Conservation (phyloP, 2,329 filamentous ascomycete genomes). For the Huntiella savannae region DNA sequence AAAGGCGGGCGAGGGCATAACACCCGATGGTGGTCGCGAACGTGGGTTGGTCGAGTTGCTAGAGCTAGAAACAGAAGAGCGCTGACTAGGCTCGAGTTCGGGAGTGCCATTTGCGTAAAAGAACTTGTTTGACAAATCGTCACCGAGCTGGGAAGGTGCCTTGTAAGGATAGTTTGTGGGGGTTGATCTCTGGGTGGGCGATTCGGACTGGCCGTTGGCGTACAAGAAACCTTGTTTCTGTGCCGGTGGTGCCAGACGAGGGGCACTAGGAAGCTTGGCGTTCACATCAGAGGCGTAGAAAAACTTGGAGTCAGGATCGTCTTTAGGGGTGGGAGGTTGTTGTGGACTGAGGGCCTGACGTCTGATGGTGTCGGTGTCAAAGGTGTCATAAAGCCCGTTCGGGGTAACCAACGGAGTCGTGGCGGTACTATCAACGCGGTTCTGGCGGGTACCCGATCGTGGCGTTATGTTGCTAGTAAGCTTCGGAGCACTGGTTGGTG, state of each 20-base stretch:
- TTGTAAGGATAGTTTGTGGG: slow-evolving; percentile 5
- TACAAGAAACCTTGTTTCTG: slow-evolving; percentile 35
- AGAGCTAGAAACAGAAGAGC: slow-evolving; percentile 25
- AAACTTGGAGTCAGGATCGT: slow-evolving; percentile 47
- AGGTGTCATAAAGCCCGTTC: slow-evolving; percentile 21
- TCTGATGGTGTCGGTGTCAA: slow-evolving; percentile 4
- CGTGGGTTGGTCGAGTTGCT: slow-evolving; percentile 27
- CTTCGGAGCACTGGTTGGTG: slow-evolving; percentile 8
- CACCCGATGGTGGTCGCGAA: slow-evolving; percentile 18
- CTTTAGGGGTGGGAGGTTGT: slow-evolving; percentile 16
- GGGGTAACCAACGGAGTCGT: slow-evolving; percentile 48
- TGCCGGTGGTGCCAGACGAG: slow-evolving; percentile 18
- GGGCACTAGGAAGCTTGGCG: slow-evolving; percentile 20
- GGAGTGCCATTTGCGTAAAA: slow-evolving; percentile 53
- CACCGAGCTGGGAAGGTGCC: slow-evolving; percentile 7
- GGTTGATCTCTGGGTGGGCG: slow-evolving; percentile 16
- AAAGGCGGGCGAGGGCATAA: slow-evolving; percentile 6
- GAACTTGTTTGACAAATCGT: slow-evolving; percentile 36
- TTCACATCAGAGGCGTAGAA: slow-evolving; percentile 77
- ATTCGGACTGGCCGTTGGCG: slow-evolving; percentile 28
- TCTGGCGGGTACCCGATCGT: slow-evolving; percentile 54
- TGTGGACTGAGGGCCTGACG: slow-evolving; percentile 23
- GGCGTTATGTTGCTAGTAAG: slow-evolving; percentile 57
- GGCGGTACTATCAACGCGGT: slow-evolving; percentile 47
- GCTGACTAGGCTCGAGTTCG: slow-evolving; percentile 24